phyloP scores from a whole-genome alignment of 352 stramenopile genomes.

The Globisporangium nagaii region DNA sequence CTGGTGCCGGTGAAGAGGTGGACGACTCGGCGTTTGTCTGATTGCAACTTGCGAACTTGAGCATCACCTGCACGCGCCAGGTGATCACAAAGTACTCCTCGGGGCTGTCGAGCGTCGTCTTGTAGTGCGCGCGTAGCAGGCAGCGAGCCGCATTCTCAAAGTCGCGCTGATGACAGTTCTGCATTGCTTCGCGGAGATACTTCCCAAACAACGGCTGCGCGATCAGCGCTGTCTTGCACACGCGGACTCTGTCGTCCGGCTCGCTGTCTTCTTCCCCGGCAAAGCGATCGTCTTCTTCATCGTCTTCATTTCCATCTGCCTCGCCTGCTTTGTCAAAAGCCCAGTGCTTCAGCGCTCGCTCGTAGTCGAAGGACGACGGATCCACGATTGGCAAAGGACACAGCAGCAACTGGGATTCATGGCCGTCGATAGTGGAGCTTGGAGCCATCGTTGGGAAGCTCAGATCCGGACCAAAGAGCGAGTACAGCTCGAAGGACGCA shows the following conservation, averaged over 20 bases:
- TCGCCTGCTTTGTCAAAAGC: not conserved
- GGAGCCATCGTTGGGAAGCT: slow-evolving; percentile 2
- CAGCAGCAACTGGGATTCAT: not conserved
- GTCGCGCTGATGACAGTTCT: not conserved
- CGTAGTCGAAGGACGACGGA: slow-evolving; percentile 32
- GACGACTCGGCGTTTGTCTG: not conserved
- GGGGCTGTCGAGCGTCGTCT: slow-evolving; percentile 36
- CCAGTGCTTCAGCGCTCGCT: slow-evolving; percentile 22
- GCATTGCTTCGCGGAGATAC: slow-evolving; percentile 20
- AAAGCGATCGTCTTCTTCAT: not conserved
- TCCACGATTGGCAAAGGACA: slow-evolving; percentile 30
- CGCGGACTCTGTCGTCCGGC: not conserved
- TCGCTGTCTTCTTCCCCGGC: not conserved
- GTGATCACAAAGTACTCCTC: slow-evolving; percentile 43
- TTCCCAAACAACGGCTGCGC: slow-evolving; percentile 13
- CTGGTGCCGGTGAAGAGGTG: not conserved
- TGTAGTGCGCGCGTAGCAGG: slow-evolving; percentile 48
- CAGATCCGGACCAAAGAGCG: slow-evolving; percentile 18
- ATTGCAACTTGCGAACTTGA: not conserved
- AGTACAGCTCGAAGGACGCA: slow-evolving; percentile 19
- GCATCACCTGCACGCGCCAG: slow-evolving; percentile 36
- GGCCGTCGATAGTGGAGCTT: not conserved
- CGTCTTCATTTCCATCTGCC: slow-evolving; percentile 5
- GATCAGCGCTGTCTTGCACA: slow-evolving; percentile 4
- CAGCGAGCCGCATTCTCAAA: slow-evolving; percentile 19